Evolutionary conservation across 306 rosid genomes (phyloP).

Genomic region (Vigna radiata): DNA sequence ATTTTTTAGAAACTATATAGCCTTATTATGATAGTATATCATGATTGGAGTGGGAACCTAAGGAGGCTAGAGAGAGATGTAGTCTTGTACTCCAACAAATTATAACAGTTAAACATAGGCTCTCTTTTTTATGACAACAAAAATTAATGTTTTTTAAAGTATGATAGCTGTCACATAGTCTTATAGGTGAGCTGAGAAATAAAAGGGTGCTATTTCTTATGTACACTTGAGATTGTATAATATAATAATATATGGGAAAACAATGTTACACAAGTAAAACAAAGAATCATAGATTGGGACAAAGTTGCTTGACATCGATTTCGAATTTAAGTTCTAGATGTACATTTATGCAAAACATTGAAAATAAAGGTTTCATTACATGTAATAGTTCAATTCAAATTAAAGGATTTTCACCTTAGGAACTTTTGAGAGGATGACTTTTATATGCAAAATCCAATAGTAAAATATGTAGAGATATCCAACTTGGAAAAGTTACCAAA

Average conservation of each 20-base stretch:
- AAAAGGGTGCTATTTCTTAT: conserved; percentile 12
- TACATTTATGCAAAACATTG: too few species aligned
- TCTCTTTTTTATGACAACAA: neutral
- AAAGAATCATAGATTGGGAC: neutral
- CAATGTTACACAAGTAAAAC: neutral
- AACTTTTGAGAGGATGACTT: neutral
- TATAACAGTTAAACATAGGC: neutral
- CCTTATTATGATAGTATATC: too few species aligned
- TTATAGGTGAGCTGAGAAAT: neutral
- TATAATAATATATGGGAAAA: neutral
- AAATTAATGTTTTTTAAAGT: neutral
- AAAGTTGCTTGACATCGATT: too few species aligned
- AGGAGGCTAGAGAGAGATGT: neutral
- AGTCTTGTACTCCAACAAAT: conserved; percentile 17
- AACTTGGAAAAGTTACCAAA: neutral
- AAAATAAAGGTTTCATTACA: too few species aligned
- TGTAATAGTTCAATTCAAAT: too few species aligned
- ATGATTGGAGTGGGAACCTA: conserved; percentile 33
- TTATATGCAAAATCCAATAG: neutral
- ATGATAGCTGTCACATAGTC: neutral
- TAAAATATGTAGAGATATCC: neutral
- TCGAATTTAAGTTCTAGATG: too few species aligned
- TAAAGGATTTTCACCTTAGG: neutral
- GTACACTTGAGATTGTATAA: neutral
- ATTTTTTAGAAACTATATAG: neutral